These are phyloP conservation scores for Malus hybrid DNA, from an alignment of 331 rosid species.

Conservation along the genomic window DNA sequence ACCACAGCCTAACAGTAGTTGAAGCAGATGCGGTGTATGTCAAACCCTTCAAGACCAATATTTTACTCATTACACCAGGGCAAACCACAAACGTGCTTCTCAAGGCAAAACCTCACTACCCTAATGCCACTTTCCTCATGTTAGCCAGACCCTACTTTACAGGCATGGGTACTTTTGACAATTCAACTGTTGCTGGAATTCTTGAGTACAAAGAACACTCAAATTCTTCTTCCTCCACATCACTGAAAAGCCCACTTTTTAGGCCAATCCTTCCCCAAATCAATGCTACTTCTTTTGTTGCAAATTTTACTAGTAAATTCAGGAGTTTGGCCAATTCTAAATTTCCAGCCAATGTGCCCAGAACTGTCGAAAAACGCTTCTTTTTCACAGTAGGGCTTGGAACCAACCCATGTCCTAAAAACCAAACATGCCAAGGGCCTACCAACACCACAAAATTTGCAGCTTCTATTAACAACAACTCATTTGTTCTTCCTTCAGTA, in stretches of 20 bases:
- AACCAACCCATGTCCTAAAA: conserved; percentile 30
- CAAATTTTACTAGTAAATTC: conserved; percentile 17
- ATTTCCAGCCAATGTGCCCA: conserved; percentile 36
- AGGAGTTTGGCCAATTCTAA: conserved; percentile 23
- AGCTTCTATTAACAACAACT: conserved; percentile 26
- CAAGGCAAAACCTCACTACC: conserved; percentile 14
- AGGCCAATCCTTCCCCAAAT: conserved; percentile 22
- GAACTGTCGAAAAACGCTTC: conserved; percentile 11
- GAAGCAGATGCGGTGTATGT: conserved; percentile 40
- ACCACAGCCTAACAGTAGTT: conserved; percentile 26
- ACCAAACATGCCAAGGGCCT: conserved; percentile 43
- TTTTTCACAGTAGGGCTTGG: conserved; percentile 35
- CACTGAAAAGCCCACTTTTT: neutral
- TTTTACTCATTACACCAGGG: conserved; percentile 26
- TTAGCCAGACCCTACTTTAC: conserved; percentile 39
- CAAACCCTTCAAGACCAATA: conserved; percentile 29
- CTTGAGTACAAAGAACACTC: conserved; percentile 22
- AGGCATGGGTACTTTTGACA: conserved; percentile 29
- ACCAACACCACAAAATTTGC: conserved; percentile 26
- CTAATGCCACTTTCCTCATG: conserved; percentile 30
- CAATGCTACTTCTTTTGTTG: conserved; percentile 22
- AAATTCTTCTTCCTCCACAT: neutral
- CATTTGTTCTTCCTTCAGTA: conserved; percentile 22
- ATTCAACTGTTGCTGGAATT: conserved; percentile 33
- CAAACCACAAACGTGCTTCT: conserved; percentile 44